phyloP scores from a whole-genome alignment of 2,329 filamentous ascomycete species.

The Paecilomyces sp. region DNA sequence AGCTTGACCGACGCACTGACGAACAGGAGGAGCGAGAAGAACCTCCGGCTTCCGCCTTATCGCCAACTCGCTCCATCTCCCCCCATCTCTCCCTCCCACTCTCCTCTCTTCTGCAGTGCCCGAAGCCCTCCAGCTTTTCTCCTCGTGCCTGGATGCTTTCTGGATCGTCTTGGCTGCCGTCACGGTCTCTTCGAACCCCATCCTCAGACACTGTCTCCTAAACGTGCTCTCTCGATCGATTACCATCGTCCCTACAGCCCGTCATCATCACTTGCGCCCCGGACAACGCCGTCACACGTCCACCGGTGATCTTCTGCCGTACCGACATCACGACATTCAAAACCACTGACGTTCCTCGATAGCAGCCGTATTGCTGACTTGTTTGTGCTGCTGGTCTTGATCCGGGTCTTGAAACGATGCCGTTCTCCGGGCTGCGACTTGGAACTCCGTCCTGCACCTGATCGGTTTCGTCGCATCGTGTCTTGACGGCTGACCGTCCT shows the following conservation, averaged over 20 bases:
- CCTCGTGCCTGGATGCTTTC: not conserved
- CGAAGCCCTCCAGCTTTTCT: not conserved
- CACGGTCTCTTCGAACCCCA: not conserved
- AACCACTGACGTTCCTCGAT: not conserved
- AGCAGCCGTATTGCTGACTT: not conserved
- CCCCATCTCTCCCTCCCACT: not conserved
- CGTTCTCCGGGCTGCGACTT: not conserved
- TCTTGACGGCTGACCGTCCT: not conserved
- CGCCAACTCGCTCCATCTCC: not conserved
- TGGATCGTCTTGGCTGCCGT: not conserved
- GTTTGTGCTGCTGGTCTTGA: not conserved
- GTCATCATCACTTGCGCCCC: not conserved
- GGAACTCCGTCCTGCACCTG: not conserved
- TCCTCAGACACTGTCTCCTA: not conserved
- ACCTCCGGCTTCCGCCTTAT: not conserved
- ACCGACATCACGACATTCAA: not conserved
- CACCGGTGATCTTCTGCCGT: not conserved
- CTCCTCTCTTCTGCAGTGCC: not conserved
- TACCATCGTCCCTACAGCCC: not conserved
- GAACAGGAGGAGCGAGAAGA: not conserved
- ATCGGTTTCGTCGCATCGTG: not conserved
- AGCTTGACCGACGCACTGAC: slow-evolving; percentile 1
- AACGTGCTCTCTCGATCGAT: not conserved
- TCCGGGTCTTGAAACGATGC: not conserved
- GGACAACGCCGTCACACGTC: not conserved